These are phyloP conservation scores for Kodamaea alishanica DNA, from an alignment of 1,139 yeast genomes.

Conservation along the genomic window DNA sequence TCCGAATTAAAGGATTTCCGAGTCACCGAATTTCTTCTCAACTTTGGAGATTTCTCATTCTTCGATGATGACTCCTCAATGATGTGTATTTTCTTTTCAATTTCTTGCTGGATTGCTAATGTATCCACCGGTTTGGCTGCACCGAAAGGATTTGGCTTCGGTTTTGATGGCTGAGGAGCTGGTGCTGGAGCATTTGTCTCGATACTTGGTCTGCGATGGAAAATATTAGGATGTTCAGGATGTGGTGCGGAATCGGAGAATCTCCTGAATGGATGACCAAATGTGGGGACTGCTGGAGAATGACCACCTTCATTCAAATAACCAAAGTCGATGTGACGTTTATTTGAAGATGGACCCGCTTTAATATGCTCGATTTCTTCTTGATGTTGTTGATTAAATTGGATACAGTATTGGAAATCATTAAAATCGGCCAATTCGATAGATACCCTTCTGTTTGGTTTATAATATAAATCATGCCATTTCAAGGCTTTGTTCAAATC, in stretches of 20 bases:
- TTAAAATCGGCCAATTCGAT: slow-evolving; percentile 46
- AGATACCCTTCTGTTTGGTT: slow-evolving; percentile 37
- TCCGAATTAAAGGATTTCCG: slow-evolving; percentile 14
- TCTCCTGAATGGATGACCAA: not conserved
- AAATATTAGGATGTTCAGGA: too few species aligned
- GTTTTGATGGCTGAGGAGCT: slow-evolving; percentile 18
- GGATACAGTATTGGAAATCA: slow-evolving; percentile 46
- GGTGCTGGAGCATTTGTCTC: not conserved
- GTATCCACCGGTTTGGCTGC: slow-evolving; percentile 47
- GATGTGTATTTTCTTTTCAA: slow-evolving; percentile 37
- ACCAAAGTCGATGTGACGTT: slow-evolving; percentile 12
- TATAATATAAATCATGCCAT: slow-evolving; percentile 45
- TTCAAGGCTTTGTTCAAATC: slow-evolving; percentile 47
- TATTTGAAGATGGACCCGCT: slow-evolving; percentile 27
- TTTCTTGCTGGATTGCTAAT: slow-evolving; percentile 38
- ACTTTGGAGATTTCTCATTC: slow-evolving; percentile 10
- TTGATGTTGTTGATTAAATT: slow-evolving; percentile 37
- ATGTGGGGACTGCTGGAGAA: too few species aligned
- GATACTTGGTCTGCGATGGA: too few species aligned
- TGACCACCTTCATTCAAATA: too few species aligned
- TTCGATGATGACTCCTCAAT: slow-evolving; percentile 15
- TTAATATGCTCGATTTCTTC: slow-evolving; percentile 30
- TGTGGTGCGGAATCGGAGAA: not conserved
- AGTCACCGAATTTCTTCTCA: slow-evolving; percentile 15
- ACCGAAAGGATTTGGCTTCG: slow-evolving; percentile 44